Percentiles rank a stretch among this genome's conserved stretches.
These are phyloP conservation scores for Alloteropsis semialata DNA, from an alignment of 176 grass and related monocot species.

Conservation along the genomic window DNA sequence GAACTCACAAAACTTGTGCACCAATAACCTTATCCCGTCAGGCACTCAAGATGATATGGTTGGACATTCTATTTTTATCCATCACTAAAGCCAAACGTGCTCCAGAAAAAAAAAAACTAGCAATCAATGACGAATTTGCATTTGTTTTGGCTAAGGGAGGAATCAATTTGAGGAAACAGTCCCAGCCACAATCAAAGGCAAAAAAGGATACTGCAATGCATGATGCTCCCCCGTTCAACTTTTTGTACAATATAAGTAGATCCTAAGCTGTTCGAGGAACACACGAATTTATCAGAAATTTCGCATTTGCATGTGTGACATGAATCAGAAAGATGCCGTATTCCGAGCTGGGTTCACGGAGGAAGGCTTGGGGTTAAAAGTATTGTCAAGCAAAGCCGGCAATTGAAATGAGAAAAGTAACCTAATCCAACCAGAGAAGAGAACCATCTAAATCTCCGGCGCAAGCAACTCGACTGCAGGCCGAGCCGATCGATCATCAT, in stretches of 20 bases:
- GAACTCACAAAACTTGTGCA: background rate
- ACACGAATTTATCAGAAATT: background rate
- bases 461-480: conserved; percentile 8
- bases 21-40: background rate
- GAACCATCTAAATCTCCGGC: conserved; percentile 14
- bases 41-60: background rate
- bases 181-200: background rate
- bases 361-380: background rate
- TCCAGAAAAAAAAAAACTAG: background rate
- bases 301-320: too few relatives aligned
- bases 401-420: background rate
- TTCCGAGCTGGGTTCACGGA: background rate
- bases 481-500: background rate
- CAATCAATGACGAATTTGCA: background rate
- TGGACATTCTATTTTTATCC: background rate
- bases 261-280: background rate
- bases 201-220: background rate
- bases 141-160: too few relatives aligned
- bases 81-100: background rate
- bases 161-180: background rate
- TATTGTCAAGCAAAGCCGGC: background rate
- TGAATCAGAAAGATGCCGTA: too few relatives aligned
- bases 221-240: background rate
- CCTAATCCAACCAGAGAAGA: background rate
- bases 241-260: background rate